phyloP scores from a whole-genome alignment of 305 asterid genomes.

The Fraxinus dipetala region DNA sequence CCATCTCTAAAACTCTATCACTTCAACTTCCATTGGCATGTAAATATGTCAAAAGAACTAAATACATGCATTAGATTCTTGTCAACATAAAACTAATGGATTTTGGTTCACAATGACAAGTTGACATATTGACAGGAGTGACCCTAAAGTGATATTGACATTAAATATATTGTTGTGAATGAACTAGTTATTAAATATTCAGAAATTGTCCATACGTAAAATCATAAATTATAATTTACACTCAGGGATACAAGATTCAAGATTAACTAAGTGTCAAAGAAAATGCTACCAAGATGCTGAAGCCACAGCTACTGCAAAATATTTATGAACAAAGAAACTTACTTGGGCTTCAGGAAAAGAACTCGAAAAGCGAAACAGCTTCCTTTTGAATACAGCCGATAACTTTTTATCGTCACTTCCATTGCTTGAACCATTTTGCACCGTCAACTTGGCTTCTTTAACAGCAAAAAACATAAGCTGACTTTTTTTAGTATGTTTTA shows the following conservation, averaged over 20 bases:
- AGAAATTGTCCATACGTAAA: not conserved
- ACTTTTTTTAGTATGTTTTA: constrained; percentile 12
- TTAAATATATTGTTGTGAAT: not conserved
- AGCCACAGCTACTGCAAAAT: not conserved
- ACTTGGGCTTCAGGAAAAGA: constrained; percentile 85
- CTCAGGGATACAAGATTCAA: not conserved
- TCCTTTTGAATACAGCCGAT: constrained; percentile 61
- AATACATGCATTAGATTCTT: not conserved
- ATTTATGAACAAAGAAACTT: constrained; percentile 26
- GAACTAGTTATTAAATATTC: not conserved
- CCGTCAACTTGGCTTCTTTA: constrained; percentile 41
- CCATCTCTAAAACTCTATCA: not conserved
- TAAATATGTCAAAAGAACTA: not conserved
- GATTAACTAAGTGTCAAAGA: not conserved
- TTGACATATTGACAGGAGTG: not conserved
- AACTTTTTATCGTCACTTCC: constrained; percentile 37
- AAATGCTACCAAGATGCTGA: not conserved
- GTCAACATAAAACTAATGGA: not conserved
- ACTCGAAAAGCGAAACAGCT: constrained; percentile 62
- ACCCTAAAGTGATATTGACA: not conserved
- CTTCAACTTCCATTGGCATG: not conserved
- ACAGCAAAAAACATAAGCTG: constrained; percentile 28
- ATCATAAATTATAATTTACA: not conserved
- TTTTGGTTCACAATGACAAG: not conserved
- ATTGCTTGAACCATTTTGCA: constrained; percentile 38